Evolutionary conservation across 2,329 filamentous ascomycete genomes (phyloP).

Genomic region (Sclerotinia trifoliorum): DNA sequence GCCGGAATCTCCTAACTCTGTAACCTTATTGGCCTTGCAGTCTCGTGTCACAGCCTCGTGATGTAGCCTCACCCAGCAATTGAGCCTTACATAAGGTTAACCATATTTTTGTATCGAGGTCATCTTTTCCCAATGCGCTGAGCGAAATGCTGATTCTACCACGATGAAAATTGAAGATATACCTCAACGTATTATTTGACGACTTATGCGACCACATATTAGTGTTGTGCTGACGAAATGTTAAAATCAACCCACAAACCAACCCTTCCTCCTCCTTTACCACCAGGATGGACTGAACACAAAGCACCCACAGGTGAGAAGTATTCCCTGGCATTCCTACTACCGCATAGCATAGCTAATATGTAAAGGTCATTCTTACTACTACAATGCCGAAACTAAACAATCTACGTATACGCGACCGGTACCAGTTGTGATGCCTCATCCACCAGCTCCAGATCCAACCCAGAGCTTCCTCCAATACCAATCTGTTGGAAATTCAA

Average conservation of each 20-base stretch:
- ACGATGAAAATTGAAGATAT: neutral
- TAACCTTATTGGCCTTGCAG: constrained; percentile 13
- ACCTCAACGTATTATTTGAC: neutral
- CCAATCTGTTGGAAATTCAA: constrained; percentile 43
- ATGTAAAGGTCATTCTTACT: constrained; percentile 68
- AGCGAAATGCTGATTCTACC: neutral
- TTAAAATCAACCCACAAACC: constrained; percentile 75
- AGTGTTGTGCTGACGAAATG: constrained; percentile 48
- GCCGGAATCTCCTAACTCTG: neutral
- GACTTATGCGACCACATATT: neutral
- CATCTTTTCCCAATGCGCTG: neutral
- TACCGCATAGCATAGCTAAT: neutral
- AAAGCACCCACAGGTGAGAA: constrained; percentile 66
- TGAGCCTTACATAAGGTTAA: constrained; percentile 20
- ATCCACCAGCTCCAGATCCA: constrained; percentile 34
- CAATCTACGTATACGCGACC: constrained; percentile 85
- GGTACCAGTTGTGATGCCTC: constrained; percentile 40
- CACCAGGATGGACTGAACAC: constrained; percentile 88
- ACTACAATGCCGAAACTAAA: constrained; percentile 79
- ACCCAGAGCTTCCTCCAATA: constrained; percentile 46
- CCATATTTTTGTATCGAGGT: neutral
- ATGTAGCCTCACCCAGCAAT: neutral
- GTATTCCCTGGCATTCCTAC: neutral
- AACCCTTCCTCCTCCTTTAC: constrained; percentile 57
- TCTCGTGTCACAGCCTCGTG: neutral